Evolutionary conservation across 1,284 basidiomycete species (phyloP).

Genomic region (Trametes sp.): DNA sequence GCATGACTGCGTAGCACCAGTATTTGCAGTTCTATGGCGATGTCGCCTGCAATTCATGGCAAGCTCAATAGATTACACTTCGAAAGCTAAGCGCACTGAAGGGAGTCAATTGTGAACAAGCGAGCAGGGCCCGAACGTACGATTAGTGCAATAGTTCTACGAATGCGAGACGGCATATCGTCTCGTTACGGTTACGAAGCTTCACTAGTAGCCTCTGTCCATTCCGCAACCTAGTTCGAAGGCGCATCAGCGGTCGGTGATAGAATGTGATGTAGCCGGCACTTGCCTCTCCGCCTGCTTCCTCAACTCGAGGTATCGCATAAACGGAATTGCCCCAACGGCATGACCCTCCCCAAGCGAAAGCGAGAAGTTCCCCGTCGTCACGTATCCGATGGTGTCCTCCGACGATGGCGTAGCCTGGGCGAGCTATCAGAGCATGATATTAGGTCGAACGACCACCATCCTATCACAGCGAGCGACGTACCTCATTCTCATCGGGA

Average conservation of each 20-base stretch:
- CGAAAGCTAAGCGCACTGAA: too few relatives aligned
- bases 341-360: conserved; percentile 78
- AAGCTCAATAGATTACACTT: too few relatives aligned
- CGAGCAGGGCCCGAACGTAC: too few relatives aligned
- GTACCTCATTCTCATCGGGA: conserved; percentile 53
- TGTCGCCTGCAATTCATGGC: too few relatives aligned
- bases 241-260: neutral
- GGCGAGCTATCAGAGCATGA: conserved; percentile 50
- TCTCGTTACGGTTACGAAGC: conserved; percentile 51
- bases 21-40: too few relatives aligned
- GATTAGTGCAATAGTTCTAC: conserved; percentile 29
- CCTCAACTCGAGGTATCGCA: conserved; percentile 58
- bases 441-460: neutral
- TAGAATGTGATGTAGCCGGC: neutral
- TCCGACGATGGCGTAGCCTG: conserved; percentile 48
- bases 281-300: conserved; percentile 59
- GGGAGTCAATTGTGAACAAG: too few relatives aligned
- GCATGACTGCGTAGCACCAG: too few relatives aligned
- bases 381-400: conserved; percentile 78
- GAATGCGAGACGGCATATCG: conserved; percentile 47
- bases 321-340: conserved; percentile 73
- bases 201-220: conserved; percentile 45
- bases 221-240: conserved; percentile 32
- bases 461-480: conserved; percentile 23
- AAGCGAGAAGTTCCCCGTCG: conserved; percentile 82